Percentiles rank a stretch among this genome's conserved stretches.
Conservation (phyloP, 345 rosid species). For the Boechera divaricarpa region DNA sequence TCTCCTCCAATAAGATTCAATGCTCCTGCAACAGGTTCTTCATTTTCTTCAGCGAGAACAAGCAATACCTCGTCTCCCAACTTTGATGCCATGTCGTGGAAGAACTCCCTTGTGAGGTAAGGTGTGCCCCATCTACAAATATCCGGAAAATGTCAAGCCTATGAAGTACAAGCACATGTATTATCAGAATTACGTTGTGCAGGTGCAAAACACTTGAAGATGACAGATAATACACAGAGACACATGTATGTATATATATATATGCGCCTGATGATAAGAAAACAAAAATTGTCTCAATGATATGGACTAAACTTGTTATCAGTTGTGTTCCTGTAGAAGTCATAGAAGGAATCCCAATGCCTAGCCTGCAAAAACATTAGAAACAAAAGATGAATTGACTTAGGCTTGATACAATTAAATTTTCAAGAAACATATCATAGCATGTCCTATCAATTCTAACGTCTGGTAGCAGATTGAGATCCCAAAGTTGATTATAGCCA, state of each 20-base stretch:
- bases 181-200: neutral
- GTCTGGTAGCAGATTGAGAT: neutral
- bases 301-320: slow-evolving; percentile 77
- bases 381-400: slow-evolving; percentile 20
- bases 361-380: slow-evolving; percentile 62
- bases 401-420: neutral
- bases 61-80: slow-evolving; percentile 80
- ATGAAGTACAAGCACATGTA: slow-evolving; percentile 21
- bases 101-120: slow-evolving; percentile 87
- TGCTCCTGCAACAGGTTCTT: slow-evolving; percentile 92
- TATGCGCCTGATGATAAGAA: neutral
- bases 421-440: neutral
- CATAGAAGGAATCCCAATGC: slow-evolving; percentile 95
- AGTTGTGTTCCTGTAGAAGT: slow-evolving; percentile 87
- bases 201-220: neutral
- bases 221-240: neutral
- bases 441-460: slow-evolving; percentile 10
- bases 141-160: slow-evolving; percentile 16
- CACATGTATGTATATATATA: neutral
- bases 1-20: slow-evolving; percentile 95
- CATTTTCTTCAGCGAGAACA: slow-evolving; percentile 85
- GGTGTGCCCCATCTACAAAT: slow-evolving; percentile 89
- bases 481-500: slow-evolving; percentile 4
- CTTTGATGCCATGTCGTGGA: slow-evolving; percentile 78
- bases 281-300: slow-evolving; percentile 8